Evolutionary conservation across 345 rosid species (phyloP).

Genomic region (Viola odorata): DNA sequence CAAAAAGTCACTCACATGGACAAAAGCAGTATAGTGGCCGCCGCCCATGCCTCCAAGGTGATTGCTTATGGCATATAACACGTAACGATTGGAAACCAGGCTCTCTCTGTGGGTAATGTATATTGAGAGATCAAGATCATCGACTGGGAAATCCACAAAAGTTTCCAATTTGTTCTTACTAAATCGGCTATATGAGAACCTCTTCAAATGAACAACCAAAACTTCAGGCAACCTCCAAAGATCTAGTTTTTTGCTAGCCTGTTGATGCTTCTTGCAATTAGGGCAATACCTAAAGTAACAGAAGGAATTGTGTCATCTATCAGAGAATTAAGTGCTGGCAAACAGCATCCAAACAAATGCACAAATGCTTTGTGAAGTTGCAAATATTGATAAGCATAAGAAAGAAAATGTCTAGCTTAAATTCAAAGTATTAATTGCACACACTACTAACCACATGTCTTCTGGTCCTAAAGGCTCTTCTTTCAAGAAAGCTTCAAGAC

Average conservation of each 20-base stretch:
- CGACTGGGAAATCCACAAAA: slow-evolving; percentile 25
- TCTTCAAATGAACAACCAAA: slow-evolving; percentile 27
- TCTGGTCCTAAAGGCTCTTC: slow-evolving; percentile 30
- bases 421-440: not conserved
- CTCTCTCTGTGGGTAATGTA: slow-evolving; percentile 8
- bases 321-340: not conserved
- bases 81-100: slow-evolving; percentile 6
- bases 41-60: slow-evolving; percentile 27
- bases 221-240: slow-evolving; percentile 30
- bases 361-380: not conserved
- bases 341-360: not conserved
- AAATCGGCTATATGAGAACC: slow-evolving; percentile 16
- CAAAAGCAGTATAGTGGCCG: slow-evolving; percentile 26
- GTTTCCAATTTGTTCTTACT: slow-evolving; percentile 26
- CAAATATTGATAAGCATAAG: not conserved
- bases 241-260: slow-evolving; percentile 26
- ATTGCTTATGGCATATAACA: slow-evolving; percentile 20
- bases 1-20: slow-evolving; percentile 18
- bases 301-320: slow-evolving; percentile 3
- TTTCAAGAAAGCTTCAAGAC: slow-evolving; percentile 25
- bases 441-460: slow-evolving; percentile 25
- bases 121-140: slow-evolving; percentile 21
- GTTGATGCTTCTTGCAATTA: slow-evolving; percentile 18
- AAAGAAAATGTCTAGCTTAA: not conserved
- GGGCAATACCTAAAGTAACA: slow-evolving; percentile 25